Evolutionary conservation across 352 stramenopile genomes (phyloP).

Genomic region (Phytophthora pini): DNA sequence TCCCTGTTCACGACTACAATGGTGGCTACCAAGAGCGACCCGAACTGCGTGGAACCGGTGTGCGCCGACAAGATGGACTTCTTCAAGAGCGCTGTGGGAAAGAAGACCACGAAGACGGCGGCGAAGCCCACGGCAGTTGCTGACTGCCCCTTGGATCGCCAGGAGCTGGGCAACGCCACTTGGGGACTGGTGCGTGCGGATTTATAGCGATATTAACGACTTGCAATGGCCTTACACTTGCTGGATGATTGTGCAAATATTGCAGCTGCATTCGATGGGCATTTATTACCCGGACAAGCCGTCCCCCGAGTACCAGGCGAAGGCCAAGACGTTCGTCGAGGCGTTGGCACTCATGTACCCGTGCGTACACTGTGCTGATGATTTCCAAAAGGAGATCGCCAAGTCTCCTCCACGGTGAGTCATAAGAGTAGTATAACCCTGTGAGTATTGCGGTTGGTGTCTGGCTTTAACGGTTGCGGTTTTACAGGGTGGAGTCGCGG

Average conservation of each 20-base stretch:
- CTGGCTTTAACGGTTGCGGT: slow-evolving; percentile 2
- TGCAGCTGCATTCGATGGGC: slow-evolving; percentile 92
- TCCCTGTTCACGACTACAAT: slow-evolving; percentile 12
- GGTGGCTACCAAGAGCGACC: slow-evolving; percentile 61
- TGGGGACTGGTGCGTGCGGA: slow-evolving; percentile 80
- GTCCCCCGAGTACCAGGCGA: slow-evolving; percentile 87
- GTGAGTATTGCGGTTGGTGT: not conserved
- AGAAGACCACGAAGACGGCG: slow-evolving; percentile 32
- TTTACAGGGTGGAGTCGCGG: slow-evolving; percentile 86
- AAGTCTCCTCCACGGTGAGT: slow-evolving; percentile 91
- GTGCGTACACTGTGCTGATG: slow-evolving; percentile 93
- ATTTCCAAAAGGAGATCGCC: slow-evolving; percentile 96
- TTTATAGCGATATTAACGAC: slow-evolving; percentile 6
- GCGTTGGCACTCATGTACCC: slow-evolving; percentile 94
- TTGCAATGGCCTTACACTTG: slow-evolving; percentile 1
- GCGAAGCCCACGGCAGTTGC: slow-evolving; percentile 25
- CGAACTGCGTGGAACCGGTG: slow-evolving; percentile 86
- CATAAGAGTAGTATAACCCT: not conserved
- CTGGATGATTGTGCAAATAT: not conserved
- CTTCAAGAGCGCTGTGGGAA: slow-evolving; percentile 79
- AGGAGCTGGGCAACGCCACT: slow-evolving; percentile 86
- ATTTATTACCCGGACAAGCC: slow-evolving; percentile 98
- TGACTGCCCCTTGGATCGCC: slow-evolving; percentile 86
- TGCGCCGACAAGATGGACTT: slow-evolving; percentile 89
- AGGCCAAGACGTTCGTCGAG: slow-evolving; percentile 91